Base-by-base conservation (phyloP, 2,329 filamentous ascomycete species). In the Diaporthe sp. region DNA sequence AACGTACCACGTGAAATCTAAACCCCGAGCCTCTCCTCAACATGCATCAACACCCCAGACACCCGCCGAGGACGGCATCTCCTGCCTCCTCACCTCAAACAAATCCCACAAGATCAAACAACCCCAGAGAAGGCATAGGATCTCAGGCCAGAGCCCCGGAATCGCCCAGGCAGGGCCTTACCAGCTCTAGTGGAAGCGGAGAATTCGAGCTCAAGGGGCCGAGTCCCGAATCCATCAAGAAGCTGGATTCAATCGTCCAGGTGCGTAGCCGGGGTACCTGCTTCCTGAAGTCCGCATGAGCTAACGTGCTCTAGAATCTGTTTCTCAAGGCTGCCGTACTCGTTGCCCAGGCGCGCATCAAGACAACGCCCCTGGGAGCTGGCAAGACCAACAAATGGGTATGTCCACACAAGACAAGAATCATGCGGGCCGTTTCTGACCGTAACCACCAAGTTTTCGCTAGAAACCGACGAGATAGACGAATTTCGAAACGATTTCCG, bases 221-320 rank as follows among this genome's bases (percentile, higher is more conserved):
- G 61, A 91, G 89, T 72, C 89, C 88, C 79, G 94, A 96, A 78
- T 91, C 92, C 7, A 85, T 93, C 82, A 91, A 89, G 84, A 97
- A 97, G 86, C 88, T 98, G 78, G 97, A 97, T 83, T 95, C 98
- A 85, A 97, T 98, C 81, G 92, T 98, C 80, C 95, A 97, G 90
- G 95, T 97, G 79, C 70, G 82, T 35, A 28, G 33, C 30, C 50
- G 10, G 7, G 30, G 33, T 22, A 2, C n/a, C 40, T 3, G 2
- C 22, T 19, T 33, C 15, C 2, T n/a, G 19, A 33, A 58, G 70
- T 76, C 57, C 75, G 74, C 55, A 33, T 61, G 17, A 17, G 35
- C 76, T 75, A 69, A 76, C 35, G 22, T 10, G 25, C n/a, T 25
- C 38, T 80, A 98, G 95, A 98, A 98, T 82, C 97, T 97, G 84